phyloP scores from a whole-genome alignment of 768 basidiomycete species.

The Leccinum barrowsii region DNA sequence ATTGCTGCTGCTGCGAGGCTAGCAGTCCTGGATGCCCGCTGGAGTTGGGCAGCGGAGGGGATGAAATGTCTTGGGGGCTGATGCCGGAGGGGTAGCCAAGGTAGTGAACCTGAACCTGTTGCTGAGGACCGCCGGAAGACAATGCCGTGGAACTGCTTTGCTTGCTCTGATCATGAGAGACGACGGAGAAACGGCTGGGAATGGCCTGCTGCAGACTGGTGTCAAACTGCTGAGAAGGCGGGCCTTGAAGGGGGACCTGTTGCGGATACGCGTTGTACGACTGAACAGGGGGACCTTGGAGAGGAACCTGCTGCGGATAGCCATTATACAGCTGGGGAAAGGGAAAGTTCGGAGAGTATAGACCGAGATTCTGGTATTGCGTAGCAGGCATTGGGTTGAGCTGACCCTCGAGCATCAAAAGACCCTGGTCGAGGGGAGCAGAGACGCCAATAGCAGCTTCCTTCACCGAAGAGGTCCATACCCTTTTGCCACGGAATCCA shows the following conservation, averaged over 20 bases:
- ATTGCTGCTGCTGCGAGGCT: background rate
- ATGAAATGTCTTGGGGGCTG: background rate
- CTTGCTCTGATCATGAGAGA: background rate
- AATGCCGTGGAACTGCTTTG: background rate
- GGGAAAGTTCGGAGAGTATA: slow-evolving; percentile 1
- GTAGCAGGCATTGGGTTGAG: background rate
- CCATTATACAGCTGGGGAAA: slow-evolving; percentile 5
- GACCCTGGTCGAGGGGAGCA: background rate
- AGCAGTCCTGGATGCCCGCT: slow-evolving; percentile 2
- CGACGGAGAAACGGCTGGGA: background rate
- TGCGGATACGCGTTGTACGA: slow-evolving; percentile 1
- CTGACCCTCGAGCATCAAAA: slow-evolving; percentile 11
- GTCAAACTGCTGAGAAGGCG: background rate
- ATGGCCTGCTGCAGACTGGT: background rate
- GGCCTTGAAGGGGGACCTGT: background rate
- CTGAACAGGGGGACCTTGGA: background rate
- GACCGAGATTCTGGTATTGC: slow-evolving; percentile 5
- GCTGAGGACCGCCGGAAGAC: background rate
- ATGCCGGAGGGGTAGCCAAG: slow-evolving; percentile 7
- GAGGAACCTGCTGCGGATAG: background rate
- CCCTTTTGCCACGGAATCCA: slow-evolving; percentile 17
- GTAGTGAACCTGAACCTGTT: slow-evolving; percentile 1
- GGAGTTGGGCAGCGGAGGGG: slow-evolving; percentile 19
- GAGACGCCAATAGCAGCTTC: slow-evolving; percentile 10
- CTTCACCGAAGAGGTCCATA: slow-evolving; percentile 25